Percentiles rank a stretch among this genome's conserved stretches.
Conservation (phyloP, 768 basidiomycete genomes). For the Cyclocybe aegerita region DNA sequence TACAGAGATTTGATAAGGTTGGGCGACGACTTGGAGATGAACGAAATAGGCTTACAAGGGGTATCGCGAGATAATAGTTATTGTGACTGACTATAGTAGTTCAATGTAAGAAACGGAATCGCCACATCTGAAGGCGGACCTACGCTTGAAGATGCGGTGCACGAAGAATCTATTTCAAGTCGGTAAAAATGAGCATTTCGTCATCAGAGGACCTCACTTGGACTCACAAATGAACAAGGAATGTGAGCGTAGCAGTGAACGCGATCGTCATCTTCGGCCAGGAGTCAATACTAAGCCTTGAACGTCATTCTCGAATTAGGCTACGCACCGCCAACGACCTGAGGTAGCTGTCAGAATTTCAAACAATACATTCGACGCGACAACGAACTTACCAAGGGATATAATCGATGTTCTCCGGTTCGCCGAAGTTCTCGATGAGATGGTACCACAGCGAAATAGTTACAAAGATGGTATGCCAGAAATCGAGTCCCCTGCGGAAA, state of each 20-base stretch:
- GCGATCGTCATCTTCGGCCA: conserved; percentile 27
- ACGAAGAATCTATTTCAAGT: conserved; percentile 23
- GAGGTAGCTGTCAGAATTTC: not conserved
- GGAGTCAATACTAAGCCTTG: not conserved
- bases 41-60: conserved; percentile 23
- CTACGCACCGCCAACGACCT: conserved; percentile 39
- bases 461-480: conserved; percentile 40
- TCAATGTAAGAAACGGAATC: not conserved
- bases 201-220: not conserved
- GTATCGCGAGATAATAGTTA: conserved; percentile 32
- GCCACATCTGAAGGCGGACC: conserved; percentile 2
- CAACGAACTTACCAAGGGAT: conserved; percentile 39
- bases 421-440: conserved; percentile 42
- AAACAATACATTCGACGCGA: not conserved
- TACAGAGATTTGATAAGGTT: conserved; percentile 22
- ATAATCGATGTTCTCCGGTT: conserved; percentile 32
- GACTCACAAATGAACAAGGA: conserved; percentile 51
- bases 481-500: conserved; percentile 27
- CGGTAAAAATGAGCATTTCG: not conserved
- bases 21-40: not conserved
- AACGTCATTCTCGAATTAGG: not conserved
- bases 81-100: conserved; percentile 29
- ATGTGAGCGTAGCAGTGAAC: conserved; percentile 42
- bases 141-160: conserved; percentile 41
- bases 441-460: conserved; percentile 40